phyloP scores from a whole-genome alignment of 1,284 basidiomycete genomes.

The Earliella scabrosa region DNA sequence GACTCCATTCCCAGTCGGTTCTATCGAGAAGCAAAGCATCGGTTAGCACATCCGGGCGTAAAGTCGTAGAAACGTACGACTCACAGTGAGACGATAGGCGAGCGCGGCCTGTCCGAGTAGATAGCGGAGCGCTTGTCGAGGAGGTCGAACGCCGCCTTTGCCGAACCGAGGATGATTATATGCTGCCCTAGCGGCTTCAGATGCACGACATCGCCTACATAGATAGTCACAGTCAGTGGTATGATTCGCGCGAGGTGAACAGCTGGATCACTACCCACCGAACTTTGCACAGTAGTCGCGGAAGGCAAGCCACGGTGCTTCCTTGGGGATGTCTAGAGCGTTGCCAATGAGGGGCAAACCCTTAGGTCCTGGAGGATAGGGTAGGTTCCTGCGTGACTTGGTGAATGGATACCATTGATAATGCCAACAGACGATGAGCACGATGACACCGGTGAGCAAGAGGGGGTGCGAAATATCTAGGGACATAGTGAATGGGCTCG shows the following conservation, averaged over 20 bases:
- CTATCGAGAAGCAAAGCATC: too few species aligned
- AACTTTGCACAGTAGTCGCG: not conserved
- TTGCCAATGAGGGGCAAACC: not conserved
- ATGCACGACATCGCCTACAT: constrained; percentile 35
- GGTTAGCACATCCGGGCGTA: too few species aligned
- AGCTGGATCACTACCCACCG: not conserved
- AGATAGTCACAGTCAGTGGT: not conserved
- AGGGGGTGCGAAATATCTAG: not conserved
- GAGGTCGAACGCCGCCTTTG: constrained; percentile 35
- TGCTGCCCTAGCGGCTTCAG: constrained; percentile 30
- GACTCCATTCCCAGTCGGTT: not conserved
- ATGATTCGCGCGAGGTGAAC: not conserved
- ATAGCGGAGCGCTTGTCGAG: constrained; percentile 36
- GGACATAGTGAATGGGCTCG: not conserved
- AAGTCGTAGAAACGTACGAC: not conserved
- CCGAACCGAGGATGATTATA: constrained; percentile 37
- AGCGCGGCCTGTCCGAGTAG: constrained; percentile 31
- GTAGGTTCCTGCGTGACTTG: not conserved
- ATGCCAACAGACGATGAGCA: not conserved
- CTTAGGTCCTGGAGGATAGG: not conserved
- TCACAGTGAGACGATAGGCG: not conserved
- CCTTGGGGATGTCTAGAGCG: not conserved
- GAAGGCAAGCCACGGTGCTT: not conserved
- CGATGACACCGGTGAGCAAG: not conserved
- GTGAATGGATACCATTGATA: not conserved